These are phyloP conservation scores for Gomphus bonarii DNA, from an alignment of 1,284 basidiomycete species.

Conservation along the genomic window DNA sequence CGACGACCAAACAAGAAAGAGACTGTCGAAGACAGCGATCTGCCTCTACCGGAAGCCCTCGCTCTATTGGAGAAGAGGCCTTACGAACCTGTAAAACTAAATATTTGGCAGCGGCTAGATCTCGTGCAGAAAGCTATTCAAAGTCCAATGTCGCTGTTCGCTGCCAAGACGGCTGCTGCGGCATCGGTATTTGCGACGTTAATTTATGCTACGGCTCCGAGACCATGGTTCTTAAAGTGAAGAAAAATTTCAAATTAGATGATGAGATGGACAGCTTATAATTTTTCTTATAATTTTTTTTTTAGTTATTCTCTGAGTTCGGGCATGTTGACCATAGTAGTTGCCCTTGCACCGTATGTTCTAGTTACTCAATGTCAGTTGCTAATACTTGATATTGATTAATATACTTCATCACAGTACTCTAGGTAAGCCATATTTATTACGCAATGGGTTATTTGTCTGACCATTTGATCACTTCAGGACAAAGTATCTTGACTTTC, in stretches of 20 bases:
- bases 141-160: slow-evolving; percentile 20
- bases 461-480: slow-evolving; percentile 6
- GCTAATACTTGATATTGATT: neutral
- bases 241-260: neutral
- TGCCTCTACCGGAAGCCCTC: slow-evolving; percentile 23
- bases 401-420: neutral
- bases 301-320: slow-evolving; percentile 15
- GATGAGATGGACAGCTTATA: neutral
- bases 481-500: slow-evolving; percentile 23
- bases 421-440: neutral
- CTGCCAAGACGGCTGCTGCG: slow-evolving; percentile 22
- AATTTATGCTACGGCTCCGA: slow-evolving; percentile 16
- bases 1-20: slow-evolving; percentile 11
- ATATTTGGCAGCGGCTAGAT: slow-evolving; percentile 17
- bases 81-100: slow-evolving; percentile 14
- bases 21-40: slow-evolving; percentile 5
- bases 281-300: neutral
- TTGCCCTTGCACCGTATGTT: slow-evolving; percentile 16
- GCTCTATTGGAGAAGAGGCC: slow-evolving; percentile 18
- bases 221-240: slow-evolving; percentile 24
- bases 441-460: neutral
- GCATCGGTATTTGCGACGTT: slow-evolving; percentile 21
- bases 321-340: slow-evolving; percentile 24
- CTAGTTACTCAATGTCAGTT: neutral
- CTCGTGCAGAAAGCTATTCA: slow-evolving; percentile 18